Percentiles rank a stretch among this genome's conserved stretches.
Conservation (phyloP, 2,329 filamentous ascomycete genomes). For the Elsinoe necatrix region DNA sequence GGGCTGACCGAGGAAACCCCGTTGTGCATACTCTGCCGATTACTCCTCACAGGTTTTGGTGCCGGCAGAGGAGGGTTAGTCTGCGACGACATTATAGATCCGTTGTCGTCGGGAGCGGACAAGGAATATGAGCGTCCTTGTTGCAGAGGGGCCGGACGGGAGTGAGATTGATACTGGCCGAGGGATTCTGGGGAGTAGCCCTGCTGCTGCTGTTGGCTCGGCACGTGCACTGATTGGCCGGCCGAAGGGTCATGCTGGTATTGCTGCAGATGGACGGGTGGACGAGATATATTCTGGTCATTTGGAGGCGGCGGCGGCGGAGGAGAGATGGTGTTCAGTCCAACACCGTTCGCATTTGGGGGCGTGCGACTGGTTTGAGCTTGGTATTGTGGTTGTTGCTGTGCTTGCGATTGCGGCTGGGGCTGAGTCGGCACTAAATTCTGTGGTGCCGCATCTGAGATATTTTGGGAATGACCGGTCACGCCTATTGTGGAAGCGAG, state of each 20-base stretch:
- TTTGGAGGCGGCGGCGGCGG: constrained; percentile 9
- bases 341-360: constrained; percentile 13
- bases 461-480: constrained; percentile 9
- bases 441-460: constrained; percentile 11
- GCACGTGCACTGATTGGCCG: constrained; percentile 15
- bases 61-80: constrained; percentile 26
- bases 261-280: constrained; percentile 1
- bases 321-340: constrained; percentile 9
- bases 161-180: constrained; percentile 15
- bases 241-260: constrained; percentile 13
- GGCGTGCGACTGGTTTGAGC: constrained; percentile 13
- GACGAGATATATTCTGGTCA: constrained; percentile 10
- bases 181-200: constrained; percentile 14
- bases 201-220: constrained; percentile 9
- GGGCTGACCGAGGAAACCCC: constrained; percentile 18
- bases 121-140: constrained; percentile 14
- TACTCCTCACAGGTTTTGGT: constrained; percentile 24
- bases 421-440: constrained; percentile 14
- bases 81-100: constrained; percentile 25
- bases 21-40: constrained; percentile 30
- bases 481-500: background rate
- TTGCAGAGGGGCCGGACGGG: constrained; percentile 1
- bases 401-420: constrained; percentile 16
- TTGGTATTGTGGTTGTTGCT: constrained; percentile 16
- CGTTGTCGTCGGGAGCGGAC: constrained; percentile 21